These are phyloP conservation scores for Backusella macrospora DNA, from an alignment of 192 early-diverging fungal genomes.

Conservation along the genomic window DNA sequence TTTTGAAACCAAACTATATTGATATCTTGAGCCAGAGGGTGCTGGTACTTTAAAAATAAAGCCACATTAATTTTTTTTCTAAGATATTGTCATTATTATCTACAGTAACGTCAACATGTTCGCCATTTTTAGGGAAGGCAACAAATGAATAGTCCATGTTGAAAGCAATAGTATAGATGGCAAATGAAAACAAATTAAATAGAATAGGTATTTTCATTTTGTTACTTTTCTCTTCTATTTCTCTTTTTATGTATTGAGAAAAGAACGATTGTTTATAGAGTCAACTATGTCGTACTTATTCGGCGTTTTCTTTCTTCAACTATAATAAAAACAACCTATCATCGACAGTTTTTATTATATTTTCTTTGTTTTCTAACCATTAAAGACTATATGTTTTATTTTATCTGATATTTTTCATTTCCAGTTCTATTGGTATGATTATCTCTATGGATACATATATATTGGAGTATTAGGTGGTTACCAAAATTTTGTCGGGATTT, in stretches of 20 bases:
- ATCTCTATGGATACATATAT: neutral
- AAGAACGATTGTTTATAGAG: neutral
- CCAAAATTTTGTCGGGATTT: too few species aligned
- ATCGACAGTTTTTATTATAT: neutral
- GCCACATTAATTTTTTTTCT: neutral
- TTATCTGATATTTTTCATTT: neutral
- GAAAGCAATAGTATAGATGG: neutral
- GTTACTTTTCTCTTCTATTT: neutral
- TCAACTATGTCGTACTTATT: neutral
- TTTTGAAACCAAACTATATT: slow-evolving; percentile 14
- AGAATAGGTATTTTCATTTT: neutral
- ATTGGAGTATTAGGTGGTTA: too few species aligned
- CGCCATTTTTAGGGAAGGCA: slow-evolving; percentile 22
- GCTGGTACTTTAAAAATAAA: slow-evolving; percentile 19
- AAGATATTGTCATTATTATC: slow-evolving; percentile 12
- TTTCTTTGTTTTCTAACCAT: neutral
- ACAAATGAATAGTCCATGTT: slow-evolving; percentile 26
- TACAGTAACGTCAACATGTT: slow-evolving; percentile 25
- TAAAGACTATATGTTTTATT: neutral
- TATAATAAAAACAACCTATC: neutral
- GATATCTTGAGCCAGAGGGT: slow-evolving; percentile 15
- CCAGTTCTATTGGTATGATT: neutral
- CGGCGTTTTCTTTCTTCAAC: neutral
- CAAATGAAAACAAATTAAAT: neutral
- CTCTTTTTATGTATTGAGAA: neutral